Conservation (phyloP, 352 stramenopile genomes). For the Salisapilia sapeloensis region DNA sequence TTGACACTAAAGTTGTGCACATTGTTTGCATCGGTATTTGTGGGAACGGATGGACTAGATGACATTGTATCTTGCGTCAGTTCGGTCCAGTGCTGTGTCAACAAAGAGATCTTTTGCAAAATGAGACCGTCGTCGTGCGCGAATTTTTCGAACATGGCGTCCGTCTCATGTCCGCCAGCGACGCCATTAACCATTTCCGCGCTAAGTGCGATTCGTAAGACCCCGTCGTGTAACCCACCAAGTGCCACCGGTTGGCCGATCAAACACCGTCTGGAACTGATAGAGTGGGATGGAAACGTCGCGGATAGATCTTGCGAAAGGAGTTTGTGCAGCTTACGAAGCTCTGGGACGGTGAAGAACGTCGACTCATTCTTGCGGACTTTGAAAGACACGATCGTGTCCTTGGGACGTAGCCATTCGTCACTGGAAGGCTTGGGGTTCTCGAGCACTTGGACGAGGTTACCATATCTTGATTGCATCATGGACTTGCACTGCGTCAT, state of each 20-base stretch:
- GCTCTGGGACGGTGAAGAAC: slow-evolving; percentile 23
- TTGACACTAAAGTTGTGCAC: slow-evolving; percentile 49
- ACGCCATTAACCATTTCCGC: slow-evolving; percentile 74
- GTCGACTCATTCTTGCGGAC: slow-evolving; percentile 14
- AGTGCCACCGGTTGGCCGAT: slow-evolving; percentile 72
- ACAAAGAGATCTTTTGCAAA: slow-evolving; percentile 47
- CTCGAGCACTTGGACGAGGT: slow-evolving; percentile 27
- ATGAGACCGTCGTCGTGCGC: slow-evolving; percentile 33
- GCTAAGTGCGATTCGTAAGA: slow-evolving; percentile 73
- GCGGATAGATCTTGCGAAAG: slow-evolving; percentile 52
- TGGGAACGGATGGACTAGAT: neutral
- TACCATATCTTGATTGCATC: slow-evolving; percentile 15
- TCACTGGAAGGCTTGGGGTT: no score
- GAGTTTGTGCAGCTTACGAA: slow-evolving; percentile 51
- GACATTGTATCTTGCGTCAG: slow-evolving; percentile 38
- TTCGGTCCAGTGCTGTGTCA: slow-evolving; percentile 47
- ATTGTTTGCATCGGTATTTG: slow-evolving; percentile 27
- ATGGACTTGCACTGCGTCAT: slow-evolving; percentile 28
- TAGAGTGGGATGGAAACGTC: slow-evolving; percentile 18
- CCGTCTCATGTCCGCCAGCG: slow-evolving; percentile 11
- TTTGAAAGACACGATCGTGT: slow-evolving; percentile 73
- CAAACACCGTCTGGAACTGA: slow-evolving; percentile 41
- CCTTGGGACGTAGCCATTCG: no score
- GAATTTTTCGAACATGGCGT: slow-evolving; percentile 16
- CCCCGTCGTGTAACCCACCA: slow-evolving; percentile 30